Percentiles rank a stretch among this genome's conserved stretches.
phyloP scores from a whole-genome alignment of 2,329 filamentous ascomycete species.

The Colletotrichum higginsianum region DNA sequence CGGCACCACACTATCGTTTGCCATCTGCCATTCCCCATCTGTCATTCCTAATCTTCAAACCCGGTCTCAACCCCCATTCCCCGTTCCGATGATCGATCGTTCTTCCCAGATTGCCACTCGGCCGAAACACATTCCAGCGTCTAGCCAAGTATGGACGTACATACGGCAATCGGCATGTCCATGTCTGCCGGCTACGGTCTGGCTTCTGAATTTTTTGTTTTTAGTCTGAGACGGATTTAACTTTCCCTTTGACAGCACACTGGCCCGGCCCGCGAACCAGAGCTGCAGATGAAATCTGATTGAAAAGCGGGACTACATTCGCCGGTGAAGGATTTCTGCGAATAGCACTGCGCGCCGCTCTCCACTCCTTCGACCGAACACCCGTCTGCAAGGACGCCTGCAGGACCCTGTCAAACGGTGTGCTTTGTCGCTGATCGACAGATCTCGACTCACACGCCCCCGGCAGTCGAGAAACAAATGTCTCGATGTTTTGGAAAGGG shows the following conservation, averaged over 20 bases:
- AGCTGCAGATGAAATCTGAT: slow-evolving; percentile 38
- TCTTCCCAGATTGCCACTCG: slow-evolving; percentile 24
- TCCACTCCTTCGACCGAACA: slow-evolving; percentile 36
- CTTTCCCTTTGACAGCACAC: slow-evolving; percentile 35
- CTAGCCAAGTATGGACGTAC: not conserved
- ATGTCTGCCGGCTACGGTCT: not conserved
- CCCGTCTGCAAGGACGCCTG: slow-evolving; percentile 31
- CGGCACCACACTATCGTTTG: slow-evolving; percentile 1
- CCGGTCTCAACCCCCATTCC: not conserved
- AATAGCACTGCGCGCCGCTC: slow-evolving; percentile 22
- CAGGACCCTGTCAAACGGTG: slow-evolving; percentile 36
- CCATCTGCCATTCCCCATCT: slow-evolving; percentile 14
- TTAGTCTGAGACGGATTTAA: slow-evolving; percentile 31
- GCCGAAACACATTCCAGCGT: slow-evolving; percentile 24
- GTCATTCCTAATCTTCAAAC: not conserved
- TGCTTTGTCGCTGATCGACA: slow-evolving; percentile 25
- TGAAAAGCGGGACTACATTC: slow-evolving; percentile 23
- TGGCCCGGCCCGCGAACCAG: slow-evolving; percentile 40
- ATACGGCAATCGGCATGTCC: not conserved
- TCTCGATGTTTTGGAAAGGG: not conserved
- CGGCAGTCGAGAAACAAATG: not conserved
- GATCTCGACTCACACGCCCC: not conserved
- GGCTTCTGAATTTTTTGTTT: slow-evolving; percentile 11
- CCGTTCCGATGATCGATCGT: slow-evolving; percentile 10
- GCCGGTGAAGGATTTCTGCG: slow-evolving; percentile 36